A percentile compares a stretch with the other conserved stretches of the same genome.
Evolutionary conservation across 148 eudicot species (phyloP).

Genomic region (Dysphania ambrosioides): DNA sequence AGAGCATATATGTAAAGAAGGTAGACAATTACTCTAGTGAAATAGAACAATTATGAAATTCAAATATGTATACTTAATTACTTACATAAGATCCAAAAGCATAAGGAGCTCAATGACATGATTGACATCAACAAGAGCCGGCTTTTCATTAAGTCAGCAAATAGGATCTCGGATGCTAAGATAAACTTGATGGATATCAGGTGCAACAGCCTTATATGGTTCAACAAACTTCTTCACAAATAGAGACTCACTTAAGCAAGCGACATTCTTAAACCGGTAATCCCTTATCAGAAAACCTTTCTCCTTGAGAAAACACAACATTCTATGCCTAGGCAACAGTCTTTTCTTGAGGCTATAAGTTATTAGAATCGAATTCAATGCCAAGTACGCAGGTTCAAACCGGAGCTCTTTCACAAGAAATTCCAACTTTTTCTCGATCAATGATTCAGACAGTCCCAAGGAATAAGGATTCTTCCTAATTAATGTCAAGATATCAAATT

Average conservation of each 20-base stretch:
- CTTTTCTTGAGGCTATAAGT: not conserved
- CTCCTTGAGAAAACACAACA: not conserved
- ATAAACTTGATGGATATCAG: not conserved
- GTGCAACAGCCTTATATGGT: not conserved
- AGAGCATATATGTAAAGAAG: too few species aligned
- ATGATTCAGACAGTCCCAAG: slow-evolving; percentile 20
- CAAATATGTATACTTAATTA: not conserved
- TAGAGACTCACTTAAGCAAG: not conserved
- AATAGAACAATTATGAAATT: too few species aligned
- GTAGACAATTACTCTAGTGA: too few species aligned
- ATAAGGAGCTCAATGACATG: not conserved
- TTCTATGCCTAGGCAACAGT: not conserved
- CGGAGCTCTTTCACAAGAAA: slow-evolving; percentile 33
- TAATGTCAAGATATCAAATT: slow-evolving; percentile 14
- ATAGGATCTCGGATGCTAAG: not conserved
- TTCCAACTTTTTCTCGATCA: slow-evolving; percentile 16
- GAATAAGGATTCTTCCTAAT: slow-evolving; percentile 13
- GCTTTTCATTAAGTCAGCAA: not conserved
- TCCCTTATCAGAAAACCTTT: not conserved
- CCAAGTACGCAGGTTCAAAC: slow-evolving; percentile 20
- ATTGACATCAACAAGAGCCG: not conserved
- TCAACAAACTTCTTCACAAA: not conserved
- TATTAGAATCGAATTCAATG: not conserved
- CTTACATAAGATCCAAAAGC: not conserved
- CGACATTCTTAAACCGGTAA: not conserved